Evolutionary conservation across 345 rosid genomes (phyloP).

Genomic region (Boechera divaricarpa): DNA sequence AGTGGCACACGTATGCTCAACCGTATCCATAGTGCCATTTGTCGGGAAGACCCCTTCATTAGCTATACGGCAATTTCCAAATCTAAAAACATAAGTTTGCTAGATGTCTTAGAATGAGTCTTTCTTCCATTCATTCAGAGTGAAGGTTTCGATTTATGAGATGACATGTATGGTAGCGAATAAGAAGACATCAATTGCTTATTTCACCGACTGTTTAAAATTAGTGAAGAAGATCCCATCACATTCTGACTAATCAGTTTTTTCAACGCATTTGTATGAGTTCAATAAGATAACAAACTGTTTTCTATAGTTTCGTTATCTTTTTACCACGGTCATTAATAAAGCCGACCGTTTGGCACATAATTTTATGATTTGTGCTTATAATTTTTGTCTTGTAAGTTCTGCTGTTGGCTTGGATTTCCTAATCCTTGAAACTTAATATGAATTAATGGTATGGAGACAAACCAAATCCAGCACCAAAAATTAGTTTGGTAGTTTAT

Average conservation of each 20-base stretch:
- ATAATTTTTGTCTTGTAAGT: background rate
- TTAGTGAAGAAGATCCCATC: background rate
- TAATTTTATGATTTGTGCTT: background rate
- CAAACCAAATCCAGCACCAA: conserved; percentile 11
- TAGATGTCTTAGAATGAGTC: background rate
- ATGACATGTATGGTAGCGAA: background rate
- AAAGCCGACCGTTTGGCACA: background rate
- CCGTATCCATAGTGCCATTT: conserved; percentile 34
- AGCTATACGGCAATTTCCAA: background rate
- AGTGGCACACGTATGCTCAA: conserved; percentile 34
- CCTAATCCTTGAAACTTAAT: background rate
- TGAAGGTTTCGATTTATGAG: background rate
- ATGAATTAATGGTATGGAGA: background rate
- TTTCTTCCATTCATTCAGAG: background rate
- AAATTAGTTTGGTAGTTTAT: conserved; percentile 8
- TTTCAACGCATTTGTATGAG: too few species aligned
- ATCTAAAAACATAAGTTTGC: conserved; percentile 6
- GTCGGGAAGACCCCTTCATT: conserved; percentile 25
- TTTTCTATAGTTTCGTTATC: background rate
- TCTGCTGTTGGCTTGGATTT: background rate
- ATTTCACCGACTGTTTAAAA: background rate
- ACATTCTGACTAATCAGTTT: too few species aligned
- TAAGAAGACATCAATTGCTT: background rate
- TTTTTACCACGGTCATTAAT: background rate
- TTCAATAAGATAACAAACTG: too few species aligned